Percentiles rank a stretch among this genome's conserved stretches.
phyloP scores from a whole-genome alignment of 179 eudicot genomes.

The Nepenthes alata region DNA sequence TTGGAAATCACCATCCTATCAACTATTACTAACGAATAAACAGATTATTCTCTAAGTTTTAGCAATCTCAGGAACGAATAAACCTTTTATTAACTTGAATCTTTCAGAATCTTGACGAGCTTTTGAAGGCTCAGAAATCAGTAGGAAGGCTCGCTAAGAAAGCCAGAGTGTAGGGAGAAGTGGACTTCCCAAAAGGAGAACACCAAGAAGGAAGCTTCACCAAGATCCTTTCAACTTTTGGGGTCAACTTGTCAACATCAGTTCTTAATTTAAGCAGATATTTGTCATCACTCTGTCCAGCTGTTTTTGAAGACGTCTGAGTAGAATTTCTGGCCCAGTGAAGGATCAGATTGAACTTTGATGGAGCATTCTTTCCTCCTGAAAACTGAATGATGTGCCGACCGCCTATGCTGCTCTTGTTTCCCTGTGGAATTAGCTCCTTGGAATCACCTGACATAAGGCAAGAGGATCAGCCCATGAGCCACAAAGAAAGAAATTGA shows the following conservation, averaged over 20 bases:
- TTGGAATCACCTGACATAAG: slow-evolving; percentile 29
- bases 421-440: slow-evolving; percentile 47
- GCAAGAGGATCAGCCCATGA: neutral
- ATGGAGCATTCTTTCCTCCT: slow-evolving; percentile 78
- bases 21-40: too few relatives aligned
- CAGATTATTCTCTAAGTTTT: too few relatives aligned
- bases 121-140: slow-evolving; percentile 9
- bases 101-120: neutral
- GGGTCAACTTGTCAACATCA: slow-evolving; percentile 64
- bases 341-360: slow-evolving; percentile 52
- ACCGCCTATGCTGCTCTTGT: slow-evolving; percentile 42
- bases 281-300: slow-evolving; percentile 7
- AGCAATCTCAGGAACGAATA: too few relatives aligned
- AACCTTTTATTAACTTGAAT: too few relatives aligned
- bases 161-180: slow-evolving; percentile 66
- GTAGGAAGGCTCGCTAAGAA: slow-evolving; percentile 57
- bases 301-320: slow-evolving; percentile 5
- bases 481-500: too few relatives aligned
- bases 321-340: slow-evolving; percentile 37
- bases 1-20: too few relatives aligned
- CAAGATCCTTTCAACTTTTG: slow-evolving; percentile 38
- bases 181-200: slow-evolving; percentile 78
- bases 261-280: slow-evolving; percentile 64
- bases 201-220: slow-evolving; percentile 85
- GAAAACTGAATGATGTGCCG: slow-evolving; percentile 87